A percentile compares a stretch with the other conserved stretches of the same genome.
phyloP scores from a whole-genome alignment of 2,329 filamentous ascomycete species.

The Aspergillus floridensis region DNA sequence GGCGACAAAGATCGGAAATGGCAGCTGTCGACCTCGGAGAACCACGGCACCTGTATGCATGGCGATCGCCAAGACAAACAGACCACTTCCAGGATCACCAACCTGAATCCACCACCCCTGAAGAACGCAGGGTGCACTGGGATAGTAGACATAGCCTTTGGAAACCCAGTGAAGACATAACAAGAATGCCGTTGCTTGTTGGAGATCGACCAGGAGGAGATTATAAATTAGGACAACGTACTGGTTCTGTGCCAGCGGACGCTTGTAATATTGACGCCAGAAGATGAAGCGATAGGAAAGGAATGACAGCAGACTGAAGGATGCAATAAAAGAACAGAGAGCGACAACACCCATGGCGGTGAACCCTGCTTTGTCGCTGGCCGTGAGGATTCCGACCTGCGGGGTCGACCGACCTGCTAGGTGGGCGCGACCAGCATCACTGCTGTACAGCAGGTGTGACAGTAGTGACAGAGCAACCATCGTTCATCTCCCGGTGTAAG shows the following conservation, averaged over 20 bases:
- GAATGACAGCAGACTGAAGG: conserved; percentile 38
- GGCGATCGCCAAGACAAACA: conserved; percentile 54
- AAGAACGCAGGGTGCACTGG: conserved; percentile 47
- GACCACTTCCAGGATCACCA: conserved; percentile 50
- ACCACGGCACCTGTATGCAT: conserved; percentile 52
- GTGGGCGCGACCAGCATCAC: background rate
- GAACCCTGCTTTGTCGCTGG: conserved; percentile 42
- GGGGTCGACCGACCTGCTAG: background rate
- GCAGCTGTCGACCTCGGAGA: conserved; percentile 47
- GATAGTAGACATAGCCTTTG: conserved; percentile 42
- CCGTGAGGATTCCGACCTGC: conserved; percentile 7
- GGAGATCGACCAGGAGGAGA: conserved; percentile 50
- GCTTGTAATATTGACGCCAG: conserved; percentile 49
- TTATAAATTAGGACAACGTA: conserved; percentile 54
- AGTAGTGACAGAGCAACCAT: conserved; percentile 4
- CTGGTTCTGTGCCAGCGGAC: conserved; percentile 52
- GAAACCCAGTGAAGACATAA: conserved; percentile 47
- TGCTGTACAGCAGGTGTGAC: conserved; percentile 1
- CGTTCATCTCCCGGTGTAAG: conserved; percentile 1
- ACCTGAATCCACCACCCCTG: conserved; percentile 54
- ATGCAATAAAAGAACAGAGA: conserved; percentile 38
- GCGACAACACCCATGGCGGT: conserved; percentile 47
- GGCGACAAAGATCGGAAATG: conserved; percentile 44
- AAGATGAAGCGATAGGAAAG: conserved; percentile 51
- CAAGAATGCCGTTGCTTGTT: conserved; percentile 49